Conservation (phyloP, 176 grass and related monocot genomes). For the Melocanna baccifera region DNA sequence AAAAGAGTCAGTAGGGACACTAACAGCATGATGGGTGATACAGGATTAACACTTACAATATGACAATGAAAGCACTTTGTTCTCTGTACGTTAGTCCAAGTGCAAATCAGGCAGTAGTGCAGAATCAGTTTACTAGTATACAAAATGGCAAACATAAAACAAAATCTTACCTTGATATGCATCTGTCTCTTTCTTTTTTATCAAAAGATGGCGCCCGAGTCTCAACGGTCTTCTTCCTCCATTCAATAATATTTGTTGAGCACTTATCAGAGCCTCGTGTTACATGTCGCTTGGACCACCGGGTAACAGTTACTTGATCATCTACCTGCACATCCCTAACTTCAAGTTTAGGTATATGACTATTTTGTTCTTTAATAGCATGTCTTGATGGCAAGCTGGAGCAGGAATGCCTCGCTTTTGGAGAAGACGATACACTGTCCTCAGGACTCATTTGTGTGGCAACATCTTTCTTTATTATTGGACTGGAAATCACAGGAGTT, state of each 20-base stretch:
- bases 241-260: conserved; percentile 82
- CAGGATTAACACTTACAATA: neutral
- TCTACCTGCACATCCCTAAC: conserved; percentile 94
- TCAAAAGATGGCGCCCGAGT: conserved; percentile 64
- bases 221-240: conserved; percentile 61
- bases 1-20: neutral
- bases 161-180: conserved; percentile 69
- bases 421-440: conserved; percentile 66
- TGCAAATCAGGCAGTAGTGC: neutral
- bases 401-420: conserved; percentile 58
- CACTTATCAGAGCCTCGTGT: conserved; percentile 67
- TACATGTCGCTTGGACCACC: conserved; percentile 88
- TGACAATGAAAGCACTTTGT: neutral
- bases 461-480: conserved; percentile 72
- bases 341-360: conserved; percentile 61
- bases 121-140: neutral
- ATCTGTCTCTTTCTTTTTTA: conserved; percentile 69
- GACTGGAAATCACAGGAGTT: conserved; percentile 50
- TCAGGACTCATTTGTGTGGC: conserved; percentile 94
- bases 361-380: conserved; percentile 59
- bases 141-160: neutral
- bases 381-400: conserved; percentile 54
- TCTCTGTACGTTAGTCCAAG: neutral
- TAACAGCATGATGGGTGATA: neutral
- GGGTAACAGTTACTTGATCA: conserved; percentile 88